Base-by-base conservation (phyloP, 2,329 filamentous ascomycete species). In the Lithohypha guttulata region DNA sequence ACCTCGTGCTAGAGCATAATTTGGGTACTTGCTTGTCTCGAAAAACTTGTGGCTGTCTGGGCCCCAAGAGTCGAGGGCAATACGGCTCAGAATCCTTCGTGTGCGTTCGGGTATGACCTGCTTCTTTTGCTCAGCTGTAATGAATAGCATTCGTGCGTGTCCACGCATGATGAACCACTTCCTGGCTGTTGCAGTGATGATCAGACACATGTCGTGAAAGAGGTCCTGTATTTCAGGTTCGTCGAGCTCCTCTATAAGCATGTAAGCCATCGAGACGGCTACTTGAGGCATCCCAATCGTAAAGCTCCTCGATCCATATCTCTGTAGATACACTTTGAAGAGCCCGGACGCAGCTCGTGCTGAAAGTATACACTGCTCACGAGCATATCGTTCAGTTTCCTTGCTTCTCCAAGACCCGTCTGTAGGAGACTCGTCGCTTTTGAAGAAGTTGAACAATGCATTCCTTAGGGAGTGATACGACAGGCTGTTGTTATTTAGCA, bases 121-220 rank as follows among this genome's bases (percentile, higher is more conserved):
- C 11, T 15, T 13, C 7, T 26, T 35, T 26, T 35, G 21, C 15
- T 35, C 33, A 10, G 33, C 33, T 11, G 33, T 35, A 9, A 26
- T 26, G 18, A 34, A 20, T 4, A 34, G 31, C 31, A 35, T 35
- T 11, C 21, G 19, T 3, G n/a, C 22, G 19, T 27, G 33, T 10
- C 33, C 20, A 6, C 33, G 22, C 33, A 35, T 34, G n/a, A 19
- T 17, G 19, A 35, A 25, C 33, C 33, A 35, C 7, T 23, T 6
- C 3, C 21, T 13, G n/a, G 33, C 25, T 3, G 19, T 21, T 4
- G 33, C 25, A 14, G 19, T 35, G 20, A 35, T 25, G 11, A 35
- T 23, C 10, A 21, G 11, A 14, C 31, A 34, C 4, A 34, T 20
- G 20, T 34, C 18, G 18, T 34, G 19, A 13, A 19, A 34, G 15